These are phyloP conservation scores for Singerocomus inundabilis DNA, from an alignment of 1,284 basidiomycete species.

Conservation along the genomic window DNA sequence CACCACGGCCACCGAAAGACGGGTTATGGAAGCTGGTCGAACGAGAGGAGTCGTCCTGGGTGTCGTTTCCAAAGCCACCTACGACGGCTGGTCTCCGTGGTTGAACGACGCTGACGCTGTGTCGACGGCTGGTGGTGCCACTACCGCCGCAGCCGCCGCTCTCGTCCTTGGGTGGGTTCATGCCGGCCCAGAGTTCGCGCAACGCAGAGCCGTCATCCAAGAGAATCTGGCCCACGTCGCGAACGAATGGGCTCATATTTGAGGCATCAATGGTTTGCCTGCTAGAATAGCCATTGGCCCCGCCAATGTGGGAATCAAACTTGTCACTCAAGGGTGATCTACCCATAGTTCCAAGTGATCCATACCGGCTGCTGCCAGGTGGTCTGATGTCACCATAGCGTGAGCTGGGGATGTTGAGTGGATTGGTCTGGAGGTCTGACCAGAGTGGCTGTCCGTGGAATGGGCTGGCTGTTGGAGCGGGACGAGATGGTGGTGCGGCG, in stretches of 20 bases:
- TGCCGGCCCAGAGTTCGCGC: constrained; percentile 68
- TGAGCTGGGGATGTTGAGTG: constrained; percentile 52
- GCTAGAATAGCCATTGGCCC: constrained; percentile 47
- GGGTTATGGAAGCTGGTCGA: constrained; percentile 24
- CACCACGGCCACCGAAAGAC: constrained; percentile 40
- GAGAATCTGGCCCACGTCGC: constrained; percentile 75
- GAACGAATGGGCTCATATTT: constrained; percentile 78
- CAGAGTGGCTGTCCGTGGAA: constrained; percentile 50
- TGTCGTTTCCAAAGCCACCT: constrained; percentile 53
- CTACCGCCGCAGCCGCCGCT: constrained; percentile 61
- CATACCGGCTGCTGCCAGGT: constrained; percentile 61
- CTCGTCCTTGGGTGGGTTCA: constrained; percentile 52
- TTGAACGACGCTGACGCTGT: constrained; percentile 84
- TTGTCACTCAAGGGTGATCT: constrained; percentile 49
- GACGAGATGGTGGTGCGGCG: constrained; percentile 55
- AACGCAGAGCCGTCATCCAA: constrained; percentile 67
- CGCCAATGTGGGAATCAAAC: constrained; percentile 42
- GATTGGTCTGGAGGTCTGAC: constrained; percentile 50
- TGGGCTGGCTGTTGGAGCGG: constrained; percentile 44
- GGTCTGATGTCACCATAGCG: constrained; percentile 62
- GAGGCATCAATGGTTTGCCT: constrained; percentile 57
- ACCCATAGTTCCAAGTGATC: constrained; percentile 54
- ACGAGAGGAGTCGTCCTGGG: constrained; percentile 43
- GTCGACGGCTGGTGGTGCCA: constrained; percentile 80
- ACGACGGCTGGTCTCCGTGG: constrained; percentile 64